Evolutionary conservation across 1,284 basidiomycete species (phyloP), one percentile per base, ranked within the genome.

Genomic region (Rhodotorula glutinis): DNA sequence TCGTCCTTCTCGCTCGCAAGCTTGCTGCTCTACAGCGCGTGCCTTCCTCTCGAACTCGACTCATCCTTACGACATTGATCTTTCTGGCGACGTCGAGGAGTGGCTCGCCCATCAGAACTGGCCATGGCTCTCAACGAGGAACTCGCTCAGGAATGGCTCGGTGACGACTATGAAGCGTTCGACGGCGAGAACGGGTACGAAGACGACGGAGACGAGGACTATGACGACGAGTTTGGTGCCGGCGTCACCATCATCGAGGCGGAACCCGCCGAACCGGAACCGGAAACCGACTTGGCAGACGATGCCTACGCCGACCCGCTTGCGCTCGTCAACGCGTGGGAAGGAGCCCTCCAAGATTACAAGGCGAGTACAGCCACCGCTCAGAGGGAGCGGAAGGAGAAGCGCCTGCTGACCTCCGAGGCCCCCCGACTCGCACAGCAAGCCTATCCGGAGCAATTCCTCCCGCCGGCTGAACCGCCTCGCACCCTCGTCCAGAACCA

Each of bases 321-420:
- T n/a, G 65, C 65, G 10, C 49, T 73, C 38, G 61, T 67, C n/a
- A 64, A 66, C 38, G 67, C 68, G 29, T 73, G 71, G 71, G 60
- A 61, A 44, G 55, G 64, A 27, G 71, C 71, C 4, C 53, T 73
- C 23, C 9, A 23, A 14, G 71, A 73, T n/a, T 59, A 64, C 57
- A 73, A 73, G 57, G 71, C 70, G 44, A n/a, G 69, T n/a, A 3
- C 29, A 4, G 19, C 8, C 17, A 21, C 27, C 27, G 17, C 5
- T 2, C 8, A 9, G 1, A 9, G 1, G 16, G 23, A 25, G 23
- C 7, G 23, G 1, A 19, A 5, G 17, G 4, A n/a, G 2, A 5
- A 1, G 14, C 21, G 3, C 38, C 3, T 13, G 17, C 10, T 5
- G 19, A 2, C 30, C 33, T 43, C 59, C 16, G 49, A 30, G 1